Conservation (phyloP, 345 rosid genomes). For the Eucalyptus coolabah region DNA sequence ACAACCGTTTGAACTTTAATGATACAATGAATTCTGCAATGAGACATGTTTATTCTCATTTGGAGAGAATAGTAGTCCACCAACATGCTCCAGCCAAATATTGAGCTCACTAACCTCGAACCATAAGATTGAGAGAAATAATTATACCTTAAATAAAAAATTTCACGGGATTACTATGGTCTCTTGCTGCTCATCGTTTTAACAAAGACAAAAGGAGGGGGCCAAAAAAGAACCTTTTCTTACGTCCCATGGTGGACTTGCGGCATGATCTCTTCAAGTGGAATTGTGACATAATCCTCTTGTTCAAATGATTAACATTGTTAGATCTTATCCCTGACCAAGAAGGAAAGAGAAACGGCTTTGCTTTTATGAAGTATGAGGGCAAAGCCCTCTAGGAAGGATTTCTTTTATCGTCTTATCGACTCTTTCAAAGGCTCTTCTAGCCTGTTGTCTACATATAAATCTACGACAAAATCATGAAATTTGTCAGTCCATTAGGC, state of each 20-base stretch:
- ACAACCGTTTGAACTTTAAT: neutral
- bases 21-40: neutral
- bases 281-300: neutral
- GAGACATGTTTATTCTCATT: neutral
- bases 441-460: neutral
- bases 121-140: neutral
- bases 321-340: neutral
- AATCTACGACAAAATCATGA: neutral
- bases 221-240: neutral
- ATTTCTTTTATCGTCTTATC: neutral
- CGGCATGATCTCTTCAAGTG: neutral
- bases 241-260: neutral
- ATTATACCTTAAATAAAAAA: neutral
- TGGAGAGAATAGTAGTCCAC: neutral
- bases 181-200: neutral
- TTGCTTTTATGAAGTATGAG: neutral
- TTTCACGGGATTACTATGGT: neutral
- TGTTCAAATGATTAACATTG: neutral
- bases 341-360: neutral
- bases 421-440: neutral
- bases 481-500: neutral
- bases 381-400: neutral
- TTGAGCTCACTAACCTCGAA: neutral
- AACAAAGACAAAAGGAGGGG: neutral
- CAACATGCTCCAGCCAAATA: neutral